Evolutionary conservation across 805 yeast genomes (phyloP), one percentile per base, ranked within the genome.

Genomic region (Pichia insulana): DNA sequence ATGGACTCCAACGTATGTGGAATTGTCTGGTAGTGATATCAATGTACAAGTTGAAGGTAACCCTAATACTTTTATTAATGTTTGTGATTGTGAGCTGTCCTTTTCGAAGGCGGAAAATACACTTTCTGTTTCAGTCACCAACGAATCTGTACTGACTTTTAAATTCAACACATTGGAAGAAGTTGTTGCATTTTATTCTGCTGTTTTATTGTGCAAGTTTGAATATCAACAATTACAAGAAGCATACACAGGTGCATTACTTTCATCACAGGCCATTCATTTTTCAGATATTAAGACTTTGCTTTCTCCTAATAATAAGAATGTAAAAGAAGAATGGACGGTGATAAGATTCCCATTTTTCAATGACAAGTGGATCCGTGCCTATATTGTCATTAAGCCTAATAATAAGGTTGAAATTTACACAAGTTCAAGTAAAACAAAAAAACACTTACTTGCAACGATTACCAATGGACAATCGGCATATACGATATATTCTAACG

Each of bases 161-260:
- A 48, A 53, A 28, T 56, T 59, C 28, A 55, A 52, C 6, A 43
- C 51, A 12, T 42, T 52, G 22, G 52, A 52, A 13, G 62, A 61
- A 22, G 42, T 60, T 26, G 56, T 58, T 31, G 46, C 47, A 27
- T 57, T 62, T 40, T 61, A 74, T 16, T 61, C 77, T 1, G 73
- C 78, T 3, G 56, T 79, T 30, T 61, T 70, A 39, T 56, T 80
- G 37, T 61, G 80, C n/a, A 73, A 70, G 48, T 80, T 64, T 53
- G 87, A 80, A 57, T 71, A 64, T 50, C 66, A 68, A 16, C 70
- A 73, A 37, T 62, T 80, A 41, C 78, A 74, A 52, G 82, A 78
- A 58, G 70, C 78, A 17, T 80, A 73, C 53, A 78, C 85, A 0
- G 87, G 83, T 7, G 82, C 78, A 2, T 59, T 79, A 28, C 57